A percentile compares a stretch with the other conserved stretches of the same genome.
phyloP scores from a whole-genome alignment of 2,329 filamentous ascomycete species.

The Alternaria incomplexa region DNA sequence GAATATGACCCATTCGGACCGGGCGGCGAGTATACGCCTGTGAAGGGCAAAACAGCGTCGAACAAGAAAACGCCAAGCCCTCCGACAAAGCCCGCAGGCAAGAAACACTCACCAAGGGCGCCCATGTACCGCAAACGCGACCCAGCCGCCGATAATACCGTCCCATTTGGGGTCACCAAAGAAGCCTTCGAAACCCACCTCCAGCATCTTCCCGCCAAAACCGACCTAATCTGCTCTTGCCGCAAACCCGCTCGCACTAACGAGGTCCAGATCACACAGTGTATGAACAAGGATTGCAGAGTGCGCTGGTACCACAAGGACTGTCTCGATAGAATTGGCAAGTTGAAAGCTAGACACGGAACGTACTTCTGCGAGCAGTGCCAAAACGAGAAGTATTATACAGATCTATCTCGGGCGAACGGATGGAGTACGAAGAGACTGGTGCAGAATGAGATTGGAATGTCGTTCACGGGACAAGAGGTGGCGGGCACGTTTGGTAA shows the following conservation, averaged over 20 bases:
- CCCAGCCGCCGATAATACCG: neutral
- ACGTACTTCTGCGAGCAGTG: slow-evolving; percentile 18
- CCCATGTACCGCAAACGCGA: slow-evolving; percentile 12
- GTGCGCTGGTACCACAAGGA: slow-evolving; percentile 29
- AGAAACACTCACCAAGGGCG: neutral
- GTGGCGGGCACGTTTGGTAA: neutral
- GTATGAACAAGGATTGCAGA: slow-evolving; percentile 17
- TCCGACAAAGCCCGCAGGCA: neutral
- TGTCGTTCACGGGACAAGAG: neutral
- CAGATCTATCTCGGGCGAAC: neutral
- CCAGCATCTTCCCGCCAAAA: slow-evolving; percentile 2
- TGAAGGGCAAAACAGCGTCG: neutral
- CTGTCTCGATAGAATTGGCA: slow-evolving; percentile 23
- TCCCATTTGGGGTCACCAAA: slow-evolving; percentile 1
- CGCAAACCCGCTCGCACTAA: slow-evolving; percentile 12
- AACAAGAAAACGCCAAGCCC: neutral
- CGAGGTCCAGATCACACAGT: slow-evolving; percentile 20
- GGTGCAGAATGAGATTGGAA: neutral
- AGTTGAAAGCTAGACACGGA: slow-evolving; percentile 13
- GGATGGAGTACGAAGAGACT: neutral
- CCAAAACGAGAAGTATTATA: slow-evolving; percentile 9
- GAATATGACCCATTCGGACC: neutral
- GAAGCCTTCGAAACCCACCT: slow-evolving; percentile 3
- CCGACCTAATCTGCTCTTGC: slow-evolving; percentile 27
- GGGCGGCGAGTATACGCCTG: neutral